A percentile compares a stretch with the other conserved stretches of the same genome.
These are phyloP conservation scores for Isoetes taiwanensis DNA, from an alignment of 75 land plant species.

Conservation along the genomic window DNA sequence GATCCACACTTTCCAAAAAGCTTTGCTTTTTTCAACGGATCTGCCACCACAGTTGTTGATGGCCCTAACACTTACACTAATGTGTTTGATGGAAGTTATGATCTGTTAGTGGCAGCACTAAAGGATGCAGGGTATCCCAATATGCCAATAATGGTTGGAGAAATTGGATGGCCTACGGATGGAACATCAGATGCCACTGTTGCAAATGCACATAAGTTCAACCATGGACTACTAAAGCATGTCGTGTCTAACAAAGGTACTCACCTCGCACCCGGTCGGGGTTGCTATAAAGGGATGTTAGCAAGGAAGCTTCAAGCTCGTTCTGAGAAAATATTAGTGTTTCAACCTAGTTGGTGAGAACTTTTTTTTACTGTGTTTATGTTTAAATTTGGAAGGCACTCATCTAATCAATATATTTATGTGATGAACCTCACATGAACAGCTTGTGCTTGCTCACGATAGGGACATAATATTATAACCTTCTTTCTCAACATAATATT, in stretches of 20 bases:
- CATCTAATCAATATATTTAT: too few relatives aligned
- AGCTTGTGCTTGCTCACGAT: too few relatives aligned
- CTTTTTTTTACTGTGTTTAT: too few relatives aligned
- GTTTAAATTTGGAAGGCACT: too few relatives aligned
- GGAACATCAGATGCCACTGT: constrained; percentile 39
- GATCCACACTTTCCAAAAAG: constrained; percentile 44
- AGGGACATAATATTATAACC: too few relatives aligned
- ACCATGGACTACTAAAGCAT: constrained; percentile 36
- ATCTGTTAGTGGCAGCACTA: constrained; percentile 44
- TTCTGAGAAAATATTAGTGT: too few relatives aligned
- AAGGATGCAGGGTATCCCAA: constrained; percentile 37
- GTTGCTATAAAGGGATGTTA: too few relatives aligned
- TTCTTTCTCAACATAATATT: too few relatives aligned
- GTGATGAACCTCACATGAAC: too few relatives aligned
- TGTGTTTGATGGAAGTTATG: constrained; percentile 56
- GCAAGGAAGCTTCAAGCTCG: too few relatives aligned
- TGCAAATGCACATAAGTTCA: constrained; percentile 32
- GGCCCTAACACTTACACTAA: constrained; percentile 43
- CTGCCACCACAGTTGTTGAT: constrained; percentile 21
- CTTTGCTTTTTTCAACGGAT: constrained; percentile 52
- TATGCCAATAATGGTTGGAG: constrained; percentile 44
- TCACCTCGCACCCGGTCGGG: too few relatives aligned
- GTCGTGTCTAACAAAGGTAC: constrained; percentile 36
- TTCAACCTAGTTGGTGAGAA: too few relatives aligned
- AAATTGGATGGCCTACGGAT: constrained; percentile 80